These are phyloP conservation scores for Annulohypoxylon truncatum DNA, from an alignment of 2,329 filamentous ascomycete species.

Conservation along the genomic window DNA sequence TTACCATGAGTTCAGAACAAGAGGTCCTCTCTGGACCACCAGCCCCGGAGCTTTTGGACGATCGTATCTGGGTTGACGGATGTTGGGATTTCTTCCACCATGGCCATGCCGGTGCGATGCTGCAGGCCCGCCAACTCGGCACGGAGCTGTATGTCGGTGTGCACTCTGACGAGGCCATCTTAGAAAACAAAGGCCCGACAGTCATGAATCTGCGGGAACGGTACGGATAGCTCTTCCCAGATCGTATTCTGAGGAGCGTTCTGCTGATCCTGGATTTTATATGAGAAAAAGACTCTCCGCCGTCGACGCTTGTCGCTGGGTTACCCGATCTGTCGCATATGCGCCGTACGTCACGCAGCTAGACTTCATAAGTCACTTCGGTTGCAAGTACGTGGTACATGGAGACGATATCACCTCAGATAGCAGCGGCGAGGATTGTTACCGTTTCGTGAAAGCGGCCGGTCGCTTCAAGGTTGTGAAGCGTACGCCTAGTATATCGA, in stretches of 20 bases:
- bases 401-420: constrained; percentile 98
- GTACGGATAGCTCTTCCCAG: constrained; percentile 54
- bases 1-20: constrained; percentile 43
- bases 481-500: constrained; percentile 94
- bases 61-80: constrained; percentile 96
- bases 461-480: constrained; percentile 96
- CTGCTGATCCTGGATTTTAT: constrained; percentile 42
- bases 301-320: constrained; percentile 95
- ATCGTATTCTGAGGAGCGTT: constrained; percentile 39
- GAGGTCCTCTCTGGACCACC: constrained; percentile 51
- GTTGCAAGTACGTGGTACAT: constrained; percentile 95
- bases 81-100: constrained; percentile 99
- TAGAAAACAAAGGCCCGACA: constrained; percentile 96
- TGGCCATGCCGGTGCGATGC: constrained; percentile 95
- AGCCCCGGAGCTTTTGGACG: constrained; percentile 67
- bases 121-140: constrained; percentile 93
- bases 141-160: constrained; percentile 90
- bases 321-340: constrained; percentile 82
- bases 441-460: constrained; percentile 95
- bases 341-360: constrained; percentile 96
- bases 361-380: constrained; percentile 94
- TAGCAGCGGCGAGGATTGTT: constrained; percentile 93
- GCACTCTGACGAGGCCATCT: constrained; percentile 94
- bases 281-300: constrained; percentile 75
- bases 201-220: constrained; percentile 96